Conservation (phyloP, 345 rosid species). For the Litchi chinensis region DNA sequence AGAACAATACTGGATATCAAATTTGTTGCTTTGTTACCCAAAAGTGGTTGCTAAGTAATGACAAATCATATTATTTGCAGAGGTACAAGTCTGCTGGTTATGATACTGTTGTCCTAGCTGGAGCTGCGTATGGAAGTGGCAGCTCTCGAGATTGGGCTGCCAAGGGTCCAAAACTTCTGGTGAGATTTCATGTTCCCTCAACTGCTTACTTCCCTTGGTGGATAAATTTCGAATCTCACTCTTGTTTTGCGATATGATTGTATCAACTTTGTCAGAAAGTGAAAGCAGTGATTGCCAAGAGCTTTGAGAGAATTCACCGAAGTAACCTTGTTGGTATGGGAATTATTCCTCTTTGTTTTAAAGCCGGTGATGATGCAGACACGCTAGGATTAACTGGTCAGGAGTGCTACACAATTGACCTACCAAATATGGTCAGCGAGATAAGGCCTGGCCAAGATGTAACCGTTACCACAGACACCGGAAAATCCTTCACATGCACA, state of each 20-base stretch:
- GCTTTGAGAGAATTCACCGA: too few relatives aligned
- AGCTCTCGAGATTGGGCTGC: conserved; percentile 97
- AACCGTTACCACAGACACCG: conserved; percentile 60
- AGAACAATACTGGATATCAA: not conserved
- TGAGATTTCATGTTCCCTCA: conserved; percentile 21
- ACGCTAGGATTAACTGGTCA: conserved; percentile 60
- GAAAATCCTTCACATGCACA: conserved; percentile 73
- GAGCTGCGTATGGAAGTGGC: conserved; percentile 87
- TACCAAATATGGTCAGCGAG: conserved; percentile 59
- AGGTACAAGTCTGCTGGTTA: too few relatives aligned
- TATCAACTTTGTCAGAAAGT: too few relatives aligned
- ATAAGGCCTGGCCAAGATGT: conserved; percentile 83
- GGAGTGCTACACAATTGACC: conserved; percentile 61
- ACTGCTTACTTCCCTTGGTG: too few relatives aligned
- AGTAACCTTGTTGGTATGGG: too few relatives aligned
- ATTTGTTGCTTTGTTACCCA: too few relatives aligned
- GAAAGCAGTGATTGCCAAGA: too few relatives aligned
- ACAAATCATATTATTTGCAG: too few relatives aligned
- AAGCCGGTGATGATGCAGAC: conserved; percentile 61
- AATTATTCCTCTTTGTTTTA: conserved; percentile 63
- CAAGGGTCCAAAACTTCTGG: conserved; percentile 87
- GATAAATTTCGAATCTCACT: too few relatives aligned
- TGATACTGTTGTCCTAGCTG: too few relatives aligned
- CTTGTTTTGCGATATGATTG: too few relatives aligned
- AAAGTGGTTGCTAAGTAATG: too few relatives aligned